Evolutionary conservation across 345 rosid species (phyloP).

Genomic region (Salix purpurea): DNA sequence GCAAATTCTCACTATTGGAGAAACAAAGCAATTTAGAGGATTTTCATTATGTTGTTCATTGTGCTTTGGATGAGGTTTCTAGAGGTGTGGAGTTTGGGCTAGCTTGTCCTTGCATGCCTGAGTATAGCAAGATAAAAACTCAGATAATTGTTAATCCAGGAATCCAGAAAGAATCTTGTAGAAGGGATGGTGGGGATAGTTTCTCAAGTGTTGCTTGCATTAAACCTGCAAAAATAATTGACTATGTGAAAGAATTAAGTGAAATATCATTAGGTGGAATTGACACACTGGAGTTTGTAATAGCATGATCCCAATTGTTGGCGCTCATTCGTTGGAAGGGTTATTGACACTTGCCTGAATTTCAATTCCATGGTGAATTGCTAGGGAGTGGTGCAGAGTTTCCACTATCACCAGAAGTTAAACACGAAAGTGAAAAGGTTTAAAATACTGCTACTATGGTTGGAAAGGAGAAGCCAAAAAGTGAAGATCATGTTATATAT

Average conservation of each 20-base stretch:
- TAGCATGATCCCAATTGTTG: conserved; percentile 46
- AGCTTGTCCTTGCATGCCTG: conserved; percentile 63
- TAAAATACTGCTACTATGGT: conserved; percentile 21
- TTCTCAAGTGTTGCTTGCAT: conserved; percentile 41
- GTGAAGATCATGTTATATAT: not conserved
- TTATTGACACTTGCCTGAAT: conserved; percentile 47
- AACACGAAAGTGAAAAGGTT: conserved; percentile 12
- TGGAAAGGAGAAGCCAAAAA: conserved; percentile 29
- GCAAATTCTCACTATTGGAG: conserved; percentile 54
- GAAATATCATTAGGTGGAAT: conserved; percentile 28
- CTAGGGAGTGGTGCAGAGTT: conserved; percentile 44
- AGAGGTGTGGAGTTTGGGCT: conserved; percentile 72
- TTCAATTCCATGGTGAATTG: conserved; percentile 39
- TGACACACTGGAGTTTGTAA: conserved; percentile 48
- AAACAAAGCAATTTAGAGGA: conserved; percentile 48
- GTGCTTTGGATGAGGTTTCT: no score
- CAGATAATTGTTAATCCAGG: conserved; percentile 63
- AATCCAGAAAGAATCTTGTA: conserved; percentile 39
- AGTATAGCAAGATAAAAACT: conserved; percentile 35
- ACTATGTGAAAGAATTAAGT: conserved; percentile 45
- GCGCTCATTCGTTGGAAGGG: conserved; percentile 74
- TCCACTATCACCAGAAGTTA: conserved; percentile 22
- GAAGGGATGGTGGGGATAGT: conserved; percentile 46
- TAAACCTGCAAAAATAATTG: conserved; percentile 50
- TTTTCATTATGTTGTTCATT: conserved; percentile 53